Base-by-base conservation (phyloP, 2,329 filamentous ascomycete genomes). In the Exserohilum rostratum region DNA sequence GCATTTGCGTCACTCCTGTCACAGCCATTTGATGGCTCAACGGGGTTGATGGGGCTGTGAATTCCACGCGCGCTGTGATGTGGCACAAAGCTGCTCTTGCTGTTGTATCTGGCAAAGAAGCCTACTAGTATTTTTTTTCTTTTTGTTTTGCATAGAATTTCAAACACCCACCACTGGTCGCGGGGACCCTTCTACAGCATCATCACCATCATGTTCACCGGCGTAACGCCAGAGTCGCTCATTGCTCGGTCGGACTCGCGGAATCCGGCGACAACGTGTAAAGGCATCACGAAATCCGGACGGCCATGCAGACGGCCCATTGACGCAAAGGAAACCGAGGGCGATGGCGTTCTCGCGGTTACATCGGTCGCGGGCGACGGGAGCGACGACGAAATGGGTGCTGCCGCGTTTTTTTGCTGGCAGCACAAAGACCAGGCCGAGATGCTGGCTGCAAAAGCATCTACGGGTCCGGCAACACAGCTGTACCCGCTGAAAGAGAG, bases 341-440 rank as follows among this genome's bases (percentile, higher is more conserved):
- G 71, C n/a, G 63, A 70, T 45, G 62, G 77, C 10, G 76, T 79
- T 3, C 67, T 80, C 5, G 78, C 66, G 11, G 70, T 80, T 2
- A 67, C 75, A 2, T 74, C 76, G 9, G 76, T 79, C 5, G 56
- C 62, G 13, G 61, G 61, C 31, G 68, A 73, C 30, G 69, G 71
- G 35, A 64, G 66, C 45, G 82, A 86, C 56, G 81, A 83, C 52
- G 82, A 85, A 43, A 83, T 86, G 57, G 80, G 77, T 30, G 85
- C 87, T 53, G 75, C 76, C 4, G 80, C 77, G n/a, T 83, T 88
- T 45, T 97, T 92, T 77, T 98, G 93, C 80, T 96, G 90, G 89
- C 92, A 97, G 74, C 95, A 99, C 79, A 93, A 90, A 72, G 91
- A 95, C 53, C 95, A 99, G 75, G 91, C 91, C 2, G 71, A 78